These are phyloP conservation scores for Podospora sp. DNA, from an alignment of 495 filamentous ascomycete genomes.

Conservation along the genomic window DNA sequence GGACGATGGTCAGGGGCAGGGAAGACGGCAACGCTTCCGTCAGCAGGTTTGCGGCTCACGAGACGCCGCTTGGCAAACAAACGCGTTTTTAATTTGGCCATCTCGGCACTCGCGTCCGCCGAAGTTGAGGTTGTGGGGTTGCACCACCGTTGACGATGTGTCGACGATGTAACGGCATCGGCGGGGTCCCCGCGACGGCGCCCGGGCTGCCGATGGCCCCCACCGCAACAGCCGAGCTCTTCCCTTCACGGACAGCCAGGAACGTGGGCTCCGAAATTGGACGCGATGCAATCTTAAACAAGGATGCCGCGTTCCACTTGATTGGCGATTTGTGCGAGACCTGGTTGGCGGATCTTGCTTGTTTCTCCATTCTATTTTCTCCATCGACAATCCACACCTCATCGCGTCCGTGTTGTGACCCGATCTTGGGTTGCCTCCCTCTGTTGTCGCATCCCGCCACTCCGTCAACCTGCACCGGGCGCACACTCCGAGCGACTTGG, in stretches of 20 bases:
- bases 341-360: constrained; percentile 34
- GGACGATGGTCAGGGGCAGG: background rate
- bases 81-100: constrained; percentile 16
- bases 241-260: constrained; percentile 36
- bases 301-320: constrained; percentile 33
- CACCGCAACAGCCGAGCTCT: constrained; percentile 32
- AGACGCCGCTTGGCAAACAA: background rate
- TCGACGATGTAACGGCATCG: constrained; percentile 30
- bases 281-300: constrained; percentile 26
- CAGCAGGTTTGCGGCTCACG: background rate
- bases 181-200: constrained; percentile 21
- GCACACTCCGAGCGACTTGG: background rate
- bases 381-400: constrained; percentile 18
- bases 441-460: constrained; percentile 15
- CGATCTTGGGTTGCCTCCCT: constrained; percentile 18
- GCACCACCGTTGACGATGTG: constrained; percentile 11
- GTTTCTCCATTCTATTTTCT: constrained; percentile 23
- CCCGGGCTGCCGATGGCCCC: constrained; percentile 25
- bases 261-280: constrained; percentile 38
- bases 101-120: constrained; percentile 19
- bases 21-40: background rate
- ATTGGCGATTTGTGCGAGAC: constrained; percentile 17
- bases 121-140: constrained; percentile 4
- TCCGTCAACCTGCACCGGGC: background rate
- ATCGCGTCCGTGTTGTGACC: background rate